Percentiles rank a stretch among this genome's conserved stretches.
Evolutionary conservation across 2,329 filamentous ascomycete species (phyloP).

Genomic region (Fusarium phyllophilum): DNA sequence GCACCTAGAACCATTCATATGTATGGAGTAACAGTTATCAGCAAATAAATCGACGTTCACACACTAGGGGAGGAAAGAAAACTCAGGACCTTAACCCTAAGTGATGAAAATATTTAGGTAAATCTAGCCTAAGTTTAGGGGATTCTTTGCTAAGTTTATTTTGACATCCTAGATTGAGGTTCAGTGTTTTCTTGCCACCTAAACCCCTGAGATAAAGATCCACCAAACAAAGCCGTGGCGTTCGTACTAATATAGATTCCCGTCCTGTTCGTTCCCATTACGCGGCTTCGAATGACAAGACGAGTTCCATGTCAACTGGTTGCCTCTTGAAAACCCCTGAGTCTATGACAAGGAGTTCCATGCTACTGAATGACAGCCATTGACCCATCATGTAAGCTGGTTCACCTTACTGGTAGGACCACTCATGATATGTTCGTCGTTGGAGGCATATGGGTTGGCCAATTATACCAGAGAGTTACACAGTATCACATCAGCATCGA

Average conservation of each 20-base stretch:
- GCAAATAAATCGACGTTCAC: neutral
- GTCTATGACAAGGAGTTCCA: neutral
- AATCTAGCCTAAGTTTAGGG: no score
- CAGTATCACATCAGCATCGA: neutral
- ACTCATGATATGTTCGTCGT: neutral
- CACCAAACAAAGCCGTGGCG: constrained; percentile 4
- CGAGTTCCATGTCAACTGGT: neutral
- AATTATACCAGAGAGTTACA: neutral
- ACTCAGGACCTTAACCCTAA: no score
- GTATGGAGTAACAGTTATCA: neutral
- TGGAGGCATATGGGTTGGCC: neutral
- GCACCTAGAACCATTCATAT: neutral
- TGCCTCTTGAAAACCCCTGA: constrained; percentile 27
- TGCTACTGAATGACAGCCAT: neutral
- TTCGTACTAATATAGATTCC: constrained; percentile 1
- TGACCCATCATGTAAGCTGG: neutral
- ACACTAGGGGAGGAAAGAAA: no score
- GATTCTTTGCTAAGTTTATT: no score
- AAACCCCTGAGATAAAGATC: neutral
- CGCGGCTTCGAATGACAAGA: constrained; percentile 10
- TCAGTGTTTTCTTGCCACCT: no score
- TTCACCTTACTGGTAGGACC: neutral
- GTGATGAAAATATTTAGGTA: no score
- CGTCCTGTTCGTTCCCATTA: constrained; percentile 10
- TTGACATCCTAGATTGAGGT: no score